Percentiles rank a stretch among this genome's conserved stretches.
Evolutionary conservation across 495 filamentous ascomycete species (phyloP).

Genomic region (Neurospora sp.): DNA sequence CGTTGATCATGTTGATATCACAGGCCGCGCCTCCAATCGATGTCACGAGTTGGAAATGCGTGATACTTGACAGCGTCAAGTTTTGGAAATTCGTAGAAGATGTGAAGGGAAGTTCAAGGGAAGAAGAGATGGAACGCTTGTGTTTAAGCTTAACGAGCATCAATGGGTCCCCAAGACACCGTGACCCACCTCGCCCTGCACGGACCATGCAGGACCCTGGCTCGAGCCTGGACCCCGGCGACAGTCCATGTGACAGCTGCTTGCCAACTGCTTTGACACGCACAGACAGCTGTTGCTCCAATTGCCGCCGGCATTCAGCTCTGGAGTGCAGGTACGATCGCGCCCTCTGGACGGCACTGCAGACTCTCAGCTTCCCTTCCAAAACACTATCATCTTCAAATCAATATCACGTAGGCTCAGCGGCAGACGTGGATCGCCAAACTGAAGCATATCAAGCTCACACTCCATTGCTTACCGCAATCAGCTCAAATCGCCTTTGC

Average conservation of each 20-base stretch:
- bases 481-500: background rate
- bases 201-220: background rate
- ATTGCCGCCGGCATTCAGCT: background rate
- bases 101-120: background rate
- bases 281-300: background rate
- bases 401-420: background rate
- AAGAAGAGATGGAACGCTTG: background rate
- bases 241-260: background rate
- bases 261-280: background rate
- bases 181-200: background rate
- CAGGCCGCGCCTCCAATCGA: background rate
- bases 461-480: background rate
- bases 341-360: background rate
- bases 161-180: background rate
- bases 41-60: background rate
- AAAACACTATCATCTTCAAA: background rate
- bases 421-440: background rate
- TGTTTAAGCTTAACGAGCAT: background rate
- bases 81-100: background rate
- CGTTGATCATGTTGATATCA: background rate
- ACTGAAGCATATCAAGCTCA: background rate
- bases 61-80: background rate
- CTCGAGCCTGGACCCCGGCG: background rate
- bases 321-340: background rate
- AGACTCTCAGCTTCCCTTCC: background rate